Evolutionary conservation across 2,329 filamentous ascomycete species (phyloP).

Genomic region (Dactylellina leptospora): DNA sequence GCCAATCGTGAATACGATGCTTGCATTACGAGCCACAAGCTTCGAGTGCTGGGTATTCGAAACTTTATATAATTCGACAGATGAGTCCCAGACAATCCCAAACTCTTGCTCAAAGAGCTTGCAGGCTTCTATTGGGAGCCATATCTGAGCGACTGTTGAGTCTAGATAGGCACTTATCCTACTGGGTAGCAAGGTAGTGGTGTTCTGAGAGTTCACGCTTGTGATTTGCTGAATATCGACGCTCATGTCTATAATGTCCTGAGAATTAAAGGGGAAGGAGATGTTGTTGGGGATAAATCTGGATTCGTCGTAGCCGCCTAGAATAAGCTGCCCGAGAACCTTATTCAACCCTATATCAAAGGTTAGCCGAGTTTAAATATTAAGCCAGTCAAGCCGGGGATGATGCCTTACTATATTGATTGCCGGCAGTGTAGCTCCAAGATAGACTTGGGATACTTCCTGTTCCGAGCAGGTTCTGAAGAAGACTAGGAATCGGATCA

Average conservation of each 20-base stretch:
- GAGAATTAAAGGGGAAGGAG: slow-evolving; percentile 58
- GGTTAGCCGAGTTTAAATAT: not conserved
- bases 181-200: slow-evolving; percentile 51
- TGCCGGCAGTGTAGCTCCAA: slow-evolving; percentile 28
- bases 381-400: not conserved
- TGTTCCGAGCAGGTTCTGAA: slow-evolving; percentile 6
- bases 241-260: slow-evolving; percentile 57
- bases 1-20: slow-evolving; percentile 57
- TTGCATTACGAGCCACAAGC: slow-evolving; percentile 45
- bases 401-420: slow-evolving; percentile 13
- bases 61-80: slow-evolving; percentile 60
- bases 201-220: slow-evolving; percentile 54
- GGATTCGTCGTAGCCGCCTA: slow-evolving; percentile 59
- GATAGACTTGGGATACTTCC: slow-evolving; percentile 22
- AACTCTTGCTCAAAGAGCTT: slow-evolving; percentile 60
- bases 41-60: slow-evolving; percentile 55
- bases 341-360: slow-evolving; percentile 4
- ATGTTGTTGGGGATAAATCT: slow-evolving; percentile 58
- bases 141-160: slow-evolving; percentile 61
- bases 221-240: slow-evolving; percentile 58
- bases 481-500: slow-evolving; percentile 17
- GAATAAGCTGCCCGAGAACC: slow-evolving; percentile 25
- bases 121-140: slow-evolving; percentile 60
- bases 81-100: slow-evolving; percentile 59
- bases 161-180: slow-evolving; percentile 59